Conservation (phyloP, 1,284 basidiomycete species). For the Kalmanozyma brasiliensis region DNA sequence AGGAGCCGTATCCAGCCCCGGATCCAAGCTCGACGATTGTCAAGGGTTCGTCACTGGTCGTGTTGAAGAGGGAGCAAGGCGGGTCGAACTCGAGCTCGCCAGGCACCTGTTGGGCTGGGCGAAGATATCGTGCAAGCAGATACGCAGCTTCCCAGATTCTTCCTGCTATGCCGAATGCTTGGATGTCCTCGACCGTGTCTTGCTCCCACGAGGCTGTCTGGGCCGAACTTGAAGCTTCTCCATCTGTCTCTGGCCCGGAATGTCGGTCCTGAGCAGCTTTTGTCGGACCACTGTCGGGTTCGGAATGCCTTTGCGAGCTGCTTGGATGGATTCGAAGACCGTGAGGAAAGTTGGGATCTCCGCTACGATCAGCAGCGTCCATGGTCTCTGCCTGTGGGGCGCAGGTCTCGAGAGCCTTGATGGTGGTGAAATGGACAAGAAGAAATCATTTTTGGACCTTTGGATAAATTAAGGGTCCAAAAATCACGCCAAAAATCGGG, state of each 20-base stretch:
- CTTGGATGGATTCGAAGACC: constrained; percentile 54
- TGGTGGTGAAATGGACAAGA: constrained; percentile 1
- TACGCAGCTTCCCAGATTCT: constrained; percentile 66
- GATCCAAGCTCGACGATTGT: constrained; percentile 62
- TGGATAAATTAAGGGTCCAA: constrained; percentile 28
- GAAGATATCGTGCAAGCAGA: constrained; percentile 53
- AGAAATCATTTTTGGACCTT: neutral
- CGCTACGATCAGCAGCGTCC: constrained; percentile 23
- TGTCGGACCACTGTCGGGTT: too few species aligned
- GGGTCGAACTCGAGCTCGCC: constrained; percentile 55
- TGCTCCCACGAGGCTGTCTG: constrained; percentile 39
- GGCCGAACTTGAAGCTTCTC: neutral
- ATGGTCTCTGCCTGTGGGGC: constrained; percentile 8
- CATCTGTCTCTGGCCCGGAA: neutral
- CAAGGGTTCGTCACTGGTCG: constrained; percentile 5
- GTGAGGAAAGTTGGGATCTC: constrained; percentile 59
- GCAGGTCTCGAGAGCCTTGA: constrained; percentile 11
- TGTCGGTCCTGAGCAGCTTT: neutral
- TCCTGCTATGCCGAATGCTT: constrained; percentile 63
- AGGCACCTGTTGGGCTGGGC: constrained; percentile 2
- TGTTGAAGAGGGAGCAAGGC: constrained; percentile 49
- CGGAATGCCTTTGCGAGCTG: constrained; percentile 23
- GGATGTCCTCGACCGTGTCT: constrained; percentile 60
- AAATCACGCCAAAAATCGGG: constrained; percentile 15
- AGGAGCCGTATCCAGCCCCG: constrained; percentile 61